A percentile compares a stretch with the other conserved stretches of the same genome.
Evolutionary conservation across 2,329 filamentous ascomycete species (phyloP).

Genomic region (Aspergillus sp.): DNA sequence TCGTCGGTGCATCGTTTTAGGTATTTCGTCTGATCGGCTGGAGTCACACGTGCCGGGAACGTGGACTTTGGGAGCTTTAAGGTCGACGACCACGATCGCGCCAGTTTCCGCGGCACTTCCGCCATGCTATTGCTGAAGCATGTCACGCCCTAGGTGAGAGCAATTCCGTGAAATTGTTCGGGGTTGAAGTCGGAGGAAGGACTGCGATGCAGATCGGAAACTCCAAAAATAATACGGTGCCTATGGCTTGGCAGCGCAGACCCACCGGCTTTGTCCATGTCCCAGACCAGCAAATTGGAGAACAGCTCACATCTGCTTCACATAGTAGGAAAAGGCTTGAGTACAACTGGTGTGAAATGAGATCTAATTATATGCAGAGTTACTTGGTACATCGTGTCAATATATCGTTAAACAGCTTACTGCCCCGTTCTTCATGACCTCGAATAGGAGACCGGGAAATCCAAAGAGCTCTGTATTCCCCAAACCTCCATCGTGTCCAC

Average conservation of each 20-base stretch:
- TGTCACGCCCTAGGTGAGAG: conserved; percentile 17
- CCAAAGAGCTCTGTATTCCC: conserved; percentile 85
- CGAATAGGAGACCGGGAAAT: conserved; percentile 91
- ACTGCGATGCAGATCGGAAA: neutral
- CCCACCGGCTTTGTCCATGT: neutral
- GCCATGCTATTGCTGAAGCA: conserved; percentile 38
- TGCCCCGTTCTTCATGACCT: conserved; percentile 88
- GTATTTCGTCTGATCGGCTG: conserved; percentile 54
- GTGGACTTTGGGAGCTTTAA: conserved; percentile 72
- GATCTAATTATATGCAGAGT: no score
- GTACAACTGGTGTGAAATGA: no score
- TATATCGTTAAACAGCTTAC: conserved; percentile 90
- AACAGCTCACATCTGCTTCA: no score
- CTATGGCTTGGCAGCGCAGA: neutral
- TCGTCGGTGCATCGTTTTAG: conserved; percentile 79
- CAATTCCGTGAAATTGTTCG: neutral
- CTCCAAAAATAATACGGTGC: neutral
- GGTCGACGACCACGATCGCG: conserved; percentile 67
- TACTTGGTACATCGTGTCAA: conserved; percentile 38
- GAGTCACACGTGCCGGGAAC: conserved; percentile 57
- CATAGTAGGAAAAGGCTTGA: no score
- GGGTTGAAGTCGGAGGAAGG: neutral
- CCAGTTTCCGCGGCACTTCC: conserved; percentile 36
- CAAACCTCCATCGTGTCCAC: conserved; percentile 52
- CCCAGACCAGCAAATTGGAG: no score